Evolutionary conservation across 2,329 filamentous ascomycete genomes (phyloP), one percentile per base, ranked within the genome.

Genomic region (Aureobasidium sp.): DNA sequence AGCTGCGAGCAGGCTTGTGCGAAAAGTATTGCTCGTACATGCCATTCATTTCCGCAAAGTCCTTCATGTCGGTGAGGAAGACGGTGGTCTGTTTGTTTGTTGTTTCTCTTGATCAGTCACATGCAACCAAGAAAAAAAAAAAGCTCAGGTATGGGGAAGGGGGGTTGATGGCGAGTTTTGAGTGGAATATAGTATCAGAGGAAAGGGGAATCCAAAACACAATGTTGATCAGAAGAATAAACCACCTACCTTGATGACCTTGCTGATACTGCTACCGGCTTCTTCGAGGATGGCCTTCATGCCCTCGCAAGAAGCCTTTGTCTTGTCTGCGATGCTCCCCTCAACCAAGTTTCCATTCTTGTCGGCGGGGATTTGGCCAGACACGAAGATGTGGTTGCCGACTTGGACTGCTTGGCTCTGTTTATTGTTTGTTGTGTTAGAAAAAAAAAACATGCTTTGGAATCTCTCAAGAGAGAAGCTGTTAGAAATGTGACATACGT

Each of bases 51-150:
- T 85, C 85, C 54, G 83, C 86, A 72, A 97, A 97, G 77, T 94
- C 82, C 66, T 82, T 84, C 93, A 97, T 97, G 76, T 95, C 89
- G 56, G 88, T 87, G 65, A 97, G 79, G 82, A 97, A 97, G 72
- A 96, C 88, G 58, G 76, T 80, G 68, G 75, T 73, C 76, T 78
- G 11, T 44, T 4, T 24, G 24, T 24, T 24, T 24, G 24, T 24
- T 24, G 24, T 24, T 24, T 24, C 24, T 24, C 24, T 24, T 24
- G 2, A 24, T 24, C 24, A 24, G 24, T 24, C n/a, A 24, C 24
- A 24, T 24, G 24, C 24, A 24, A 24, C 24, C 24, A 24, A 24
- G 2, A 24, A 24, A 24, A 24, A 24, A 24, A 24, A 24, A 24
- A 24, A 24, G 4, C 24, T 24, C 24, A 24, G 24, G 4, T n/a